Evolutionary conservation across 306 rosid species (phyloP), one percentile per base, ranked within the genome.

Genomic region (Macrotyloma uniflorum): DNA sequence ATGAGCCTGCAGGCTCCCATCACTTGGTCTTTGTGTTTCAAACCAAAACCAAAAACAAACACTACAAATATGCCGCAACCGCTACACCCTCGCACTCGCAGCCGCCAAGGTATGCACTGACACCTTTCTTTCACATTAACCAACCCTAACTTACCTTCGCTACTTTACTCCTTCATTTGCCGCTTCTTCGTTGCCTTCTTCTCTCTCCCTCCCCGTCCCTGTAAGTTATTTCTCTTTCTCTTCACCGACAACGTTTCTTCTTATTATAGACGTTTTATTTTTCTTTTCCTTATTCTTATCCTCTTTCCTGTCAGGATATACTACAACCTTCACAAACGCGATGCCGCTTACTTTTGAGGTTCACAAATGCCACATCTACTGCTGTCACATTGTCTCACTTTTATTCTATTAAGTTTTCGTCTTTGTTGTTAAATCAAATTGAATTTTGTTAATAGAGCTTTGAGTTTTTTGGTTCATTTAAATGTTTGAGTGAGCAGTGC

Each of bases 261-360:
- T 12, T n/a, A 0, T 1, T 16, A 6, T 40, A 57, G 12, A 7
- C 16, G 2, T 2, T 22, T 28, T 43, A 4, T 33, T 5, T 33
- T 33, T 5, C 14, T 46, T 11, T 16, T 22, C 8, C 18, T 64
- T 42, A n/a, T 1, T 69, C 70, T 63, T 63, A 33, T 45, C 16
- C 8, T 50, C 15, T 53, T 58, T 74, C 74, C 0, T 36, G 20
- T 18, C 77, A 80, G 84, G 72, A 70, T 28, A 46, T 43, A n/a
- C 58, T 19, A 67, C 2, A 2, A 11, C 71, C 4, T 24, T 64
- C 12, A 71, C 72, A n/a, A 79, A 70, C 53, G 38, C 32, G 3
- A 89, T 94, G 98, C 91, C 98, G 61, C 97, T 91, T 83, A 85
- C 87, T 66, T 94, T 94, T 36, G 97, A 94, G 98, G 98, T 94